Evolutionary conservation across 2,329 filamentous ascomycete species (phyloP).

Genomic region (Sporothrix pseudoabietina): DNA sequence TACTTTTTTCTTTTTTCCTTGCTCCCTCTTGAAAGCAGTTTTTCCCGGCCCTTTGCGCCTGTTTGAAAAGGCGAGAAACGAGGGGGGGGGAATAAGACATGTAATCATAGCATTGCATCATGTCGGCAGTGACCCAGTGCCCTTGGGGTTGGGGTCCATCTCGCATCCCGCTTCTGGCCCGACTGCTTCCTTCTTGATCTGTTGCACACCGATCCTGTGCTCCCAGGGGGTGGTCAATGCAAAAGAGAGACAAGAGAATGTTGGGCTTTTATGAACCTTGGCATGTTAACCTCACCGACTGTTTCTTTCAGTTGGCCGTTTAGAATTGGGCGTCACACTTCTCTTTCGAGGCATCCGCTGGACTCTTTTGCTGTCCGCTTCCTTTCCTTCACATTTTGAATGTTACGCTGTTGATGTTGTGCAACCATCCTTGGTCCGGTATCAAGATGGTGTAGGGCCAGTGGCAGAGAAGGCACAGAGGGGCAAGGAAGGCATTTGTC

Average conservation of each 20-base stretch:
- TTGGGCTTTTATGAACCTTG: background rate
- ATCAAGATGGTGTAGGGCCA: no score
- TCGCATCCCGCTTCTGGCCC: background rate
- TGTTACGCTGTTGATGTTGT: background rate
- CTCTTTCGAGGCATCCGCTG: background rate
- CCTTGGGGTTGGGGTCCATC: background rate
- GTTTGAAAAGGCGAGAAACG: conserved; percentile 7
- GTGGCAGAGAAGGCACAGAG: background rate
- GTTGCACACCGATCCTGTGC: conserved; percentile 26
- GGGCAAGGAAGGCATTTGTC: background rate
- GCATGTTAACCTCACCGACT: background rate
- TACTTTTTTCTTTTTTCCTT: background rate
- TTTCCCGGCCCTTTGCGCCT: background rate
- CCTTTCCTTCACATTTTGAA: background rate
- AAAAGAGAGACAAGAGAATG: background rate
- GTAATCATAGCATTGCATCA: background rate
- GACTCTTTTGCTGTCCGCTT: background rate
- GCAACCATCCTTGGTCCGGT: background rate
- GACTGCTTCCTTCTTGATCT: background rate
- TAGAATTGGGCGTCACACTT: background rate
- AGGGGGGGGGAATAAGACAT: no score
- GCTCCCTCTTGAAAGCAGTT: background rate
- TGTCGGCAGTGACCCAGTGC: background rate
- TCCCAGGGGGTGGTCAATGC: no score
- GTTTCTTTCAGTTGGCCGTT: background rate